Evolutionary conservation across 805 yeast species (phyloP).

Genomic region (Metschnikowia vanudenii): DNA sequence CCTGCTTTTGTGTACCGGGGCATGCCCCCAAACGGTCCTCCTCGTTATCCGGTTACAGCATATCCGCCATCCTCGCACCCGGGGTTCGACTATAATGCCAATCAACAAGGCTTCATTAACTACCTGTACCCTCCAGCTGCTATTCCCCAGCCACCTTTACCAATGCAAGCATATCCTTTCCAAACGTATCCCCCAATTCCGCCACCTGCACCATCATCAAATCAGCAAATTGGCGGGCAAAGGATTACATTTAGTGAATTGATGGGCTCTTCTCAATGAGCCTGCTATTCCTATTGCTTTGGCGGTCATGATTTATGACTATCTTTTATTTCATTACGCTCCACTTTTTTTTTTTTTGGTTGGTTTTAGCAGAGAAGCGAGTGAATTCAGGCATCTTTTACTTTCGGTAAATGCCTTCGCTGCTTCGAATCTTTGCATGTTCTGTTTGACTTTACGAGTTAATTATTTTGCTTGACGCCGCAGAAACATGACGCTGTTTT

Average conservation of each 20-base stretch:
- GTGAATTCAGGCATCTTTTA: not conserved
- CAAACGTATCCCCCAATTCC: conserved; percentile 17
- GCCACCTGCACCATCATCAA: conserved; percentile 16
- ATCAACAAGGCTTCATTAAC: conserved; percentile 35
- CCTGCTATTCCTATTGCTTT: not conserved
- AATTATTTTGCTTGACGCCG: not conserved
- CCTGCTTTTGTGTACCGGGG: conserved; percentile 22
- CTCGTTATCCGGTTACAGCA: conserved; percentile 34
- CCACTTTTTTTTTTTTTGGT: not conserved
- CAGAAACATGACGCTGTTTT: not conserved
- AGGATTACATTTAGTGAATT: conserved; percentile 42
- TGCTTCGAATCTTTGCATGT: not conserved
- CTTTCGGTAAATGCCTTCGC: not conserved
- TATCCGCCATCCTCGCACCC: conserved; percentile 27
- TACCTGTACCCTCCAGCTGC: conserved; percentile 27
- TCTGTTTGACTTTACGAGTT: not conserved
- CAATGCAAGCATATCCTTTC: conserved; percentile 17
- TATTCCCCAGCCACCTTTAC: conserved; percentile 17
- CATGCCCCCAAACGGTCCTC: conserved; percentile 23
- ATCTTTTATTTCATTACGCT: conserved; percentile 1
- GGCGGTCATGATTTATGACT: not conserved
- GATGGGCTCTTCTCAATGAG: conserved; percentile 26
- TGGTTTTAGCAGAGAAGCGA: not conserved
- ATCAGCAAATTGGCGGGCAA: conserved; percentile 28
- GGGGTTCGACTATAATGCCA: conserved; percentile 32